Conservation (phyloP, 257 asterid species). For the Ilex aquifolium region DNA sequence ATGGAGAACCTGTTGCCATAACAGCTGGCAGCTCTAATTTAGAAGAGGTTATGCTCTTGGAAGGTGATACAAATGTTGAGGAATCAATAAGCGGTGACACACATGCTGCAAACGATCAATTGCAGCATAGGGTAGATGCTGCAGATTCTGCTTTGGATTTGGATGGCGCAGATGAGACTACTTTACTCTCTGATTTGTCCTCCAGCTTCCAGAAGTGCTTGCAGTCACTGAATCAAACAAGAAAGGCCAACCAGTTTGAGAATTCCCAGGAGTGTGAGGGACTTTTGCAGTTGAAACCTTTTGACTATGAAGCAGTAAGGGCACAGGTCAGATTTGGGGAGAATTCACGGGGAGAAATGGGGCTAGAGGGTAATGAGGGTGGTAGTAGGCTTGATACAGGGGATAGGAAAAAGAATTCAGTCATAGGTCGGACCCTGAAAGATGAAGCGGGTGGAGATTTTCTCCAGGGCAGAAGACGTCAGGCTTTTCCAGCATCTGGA, state of each 20-base stretch:
- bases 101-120: constrained; percentile 15
- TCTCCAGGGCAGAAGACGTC: constrained; percentile 80
- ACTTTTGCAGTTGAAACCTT: constrained; percentile 43
- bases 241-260: constrained; percentile 18
- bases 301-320: constrained; percentile 69
- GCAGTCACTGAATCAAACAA: constrained; percentile 28
- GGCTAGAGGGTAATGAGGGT: constrained; percentile 17
- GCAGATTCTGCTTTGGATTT: constrained; percentile 20
- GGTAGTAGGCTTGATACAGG: constrained; percentile 22
- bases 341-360: constrained; percentile 6
- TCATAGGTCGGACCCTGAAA: constrained; percentile 13
- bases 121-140: constrained; percentile 20
- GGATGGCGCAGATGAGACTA: constrained; percentile 46
- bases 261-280: constrained; percentile 27
- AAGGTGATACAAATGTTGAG: constrained; percentile 43
- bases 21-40: not conserved
- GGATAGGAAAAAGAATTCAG: constrained; percentile 34
- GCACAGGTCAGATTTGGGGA: constrained; percentile 56
- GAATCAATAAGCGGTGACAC: constrained; percentile 26
- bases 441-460: constrained; percentile 33
- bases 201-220: constrained; percentile 76
- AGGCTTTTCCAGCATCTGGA: constrained; percentile 91
- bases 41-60: constrained; percentile 55
- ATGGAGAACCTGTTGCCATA: constrained; percentile 8
- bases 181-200: constrained; percentile 62